These are phyloP conservation scores for Thelonectria discophora DNA, from an alignment of 2,329 filamentous ascomycete species.

Conservation along the genomic window DNA sequence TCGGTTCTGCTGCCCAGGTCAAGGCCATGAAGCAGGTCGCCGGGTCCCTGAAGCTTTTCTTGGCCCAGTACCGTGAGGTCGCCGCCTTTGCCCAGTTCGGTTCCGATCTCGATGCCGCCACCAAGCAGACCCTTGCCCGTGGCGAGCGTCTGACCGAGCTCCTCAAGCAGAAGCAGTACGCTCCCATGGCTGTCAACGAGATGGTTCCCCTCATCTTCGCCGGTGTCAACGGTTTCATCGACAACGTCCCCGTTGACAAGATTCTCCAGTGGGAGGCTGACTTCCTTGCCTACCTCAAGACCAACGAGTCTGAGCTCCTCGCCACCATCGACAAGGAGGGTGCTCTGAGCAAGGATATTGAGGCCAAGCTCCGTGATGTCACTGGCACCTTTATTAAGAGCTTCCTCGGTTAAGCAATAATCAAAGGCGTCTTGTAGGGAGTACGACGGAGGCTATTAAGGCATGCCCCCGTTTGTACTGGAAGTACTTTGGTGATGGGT, in stretches of 20 bases:
- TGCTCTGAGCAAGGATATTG: slow-evolving; percentile 92
- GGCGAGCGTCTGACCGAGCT: slow-evolving; percentile 99
- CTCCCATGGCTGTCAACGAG: slow-evolving; percentile 97
- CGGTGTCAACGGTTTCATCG: slow-evolving; percentile 97
- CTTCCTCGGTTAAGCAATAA: slow-evolving; percentile 70
- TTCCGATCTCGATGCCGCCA: slow-evolving; percentile 98
- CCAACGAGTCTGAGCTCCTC: slow-evolving; percentile 86
- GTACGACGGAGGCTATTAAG: slow-evolving; percentile 46
- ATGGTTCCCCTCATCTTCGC: slow-evolving; percentile 99
- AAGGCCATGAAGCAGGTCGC: slow-evolving; percentile 99
- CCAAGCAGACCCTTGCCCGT: slow-evolving; percentile 97
- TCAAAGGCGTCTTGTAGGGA: slow-evolving; percentile 42
- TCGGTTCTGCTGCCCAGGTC: slow-evolving; percentile 98
- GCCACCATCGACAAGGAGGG: slow-evolving; percentile 95
- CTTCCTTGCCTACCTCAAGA: slow-evolving; percentile 91
- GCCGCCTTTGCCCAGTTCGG: slow-evolving; percentile 99
- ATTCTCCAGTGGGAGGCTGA: slow-evolving; percentile 94
- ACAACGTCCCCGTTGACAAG: slow-evolving; percentile 88
- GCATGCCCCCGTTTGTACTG: slow-evolving; percentile 60
- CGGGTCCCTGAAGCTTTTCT: slow-evolving; percentile 99
- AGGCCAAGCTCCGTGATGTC: slow-evolving; percentile 81
- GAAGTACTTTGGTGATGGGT: slow-evolving; percentile 56
- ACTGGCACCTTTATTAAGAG: slow-evolving; percentile 89
- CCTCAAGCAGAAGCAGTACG: slow-evolving; percentile 99
- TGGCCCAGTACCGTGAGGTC: slow-evolving; percentile 99